A percentile compares a stretch with the other conserved stretches of the same genome.
Evolutionary conservation across 2,329 filamentous ascomycete species (phyloP).

Genomic region (Diaporthe australafricana): DNA sequence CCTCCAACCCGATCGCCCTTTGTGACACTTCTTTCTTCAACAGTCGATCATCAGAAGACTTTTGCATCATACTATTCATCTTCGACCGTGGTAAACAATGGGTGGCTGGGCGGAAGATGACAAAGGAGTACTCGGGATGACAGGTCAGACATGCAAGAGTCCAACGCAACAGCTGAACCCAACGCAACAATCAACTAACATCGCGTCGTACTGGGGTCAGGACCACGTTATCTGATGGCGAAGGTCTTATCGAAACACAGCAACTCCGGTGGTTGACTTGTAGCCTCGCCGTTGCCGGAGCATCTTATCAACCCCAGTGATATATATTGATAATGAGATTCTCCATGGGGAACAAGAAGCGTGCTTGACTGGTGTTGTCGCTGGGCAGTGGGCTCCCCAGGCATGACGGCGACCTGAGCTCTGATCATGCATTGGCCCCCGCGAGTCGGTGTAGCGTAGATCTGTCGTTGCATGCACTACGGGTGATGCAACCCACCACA

Average conservation of each 20-base stretch:
- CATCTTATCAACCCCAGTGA: slow-evolving; percentile 1
- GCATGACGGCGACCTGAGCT: background rate
- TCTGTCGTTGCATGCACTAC: slow-evolving; percentile 23
- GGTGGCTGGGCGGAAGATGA: background rate
- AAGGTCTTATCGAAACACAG: background rate
- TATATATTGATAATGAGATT: slow-evolving; percentile 19
- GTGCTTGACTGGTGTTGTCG: background rate
- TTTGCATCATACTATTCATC: background rate
- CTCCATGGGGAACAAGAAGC: background rate
- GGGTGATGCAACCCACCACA: slow-evolving; percentile 17
- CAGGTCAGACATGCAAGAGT: background rate
- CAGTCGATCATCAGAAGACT: background rate
- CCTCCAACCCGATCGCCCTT: background rate
- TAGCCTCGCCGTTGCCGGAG: background rate
- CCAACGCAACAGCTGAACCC: background rate
- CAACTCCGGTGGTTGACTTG: background rate
- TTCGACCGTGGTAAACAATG: background rate
- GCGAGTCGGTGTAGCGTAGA: slow-evolving; percentile 22
- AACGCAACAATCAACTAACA: background rate
- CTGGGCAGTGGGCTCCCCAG: background rate
- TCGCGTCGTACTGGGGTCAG: slow-evolving; percentile 5
- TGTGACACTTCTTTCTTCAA: background rate
- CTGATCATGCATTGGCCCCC: slow-evolving; percentile 23
- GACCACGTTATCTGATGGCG: background rate
- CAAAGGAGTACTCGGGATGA: background rate